Percentiles rank a stretch among this genome's conserved stretches.
These are phyloP conservation scores for Camptophora hylomeconis DNA, from an alignment of 2,329 filamentous ascomycete genomes.

Conservation along the genomic window DNA sequence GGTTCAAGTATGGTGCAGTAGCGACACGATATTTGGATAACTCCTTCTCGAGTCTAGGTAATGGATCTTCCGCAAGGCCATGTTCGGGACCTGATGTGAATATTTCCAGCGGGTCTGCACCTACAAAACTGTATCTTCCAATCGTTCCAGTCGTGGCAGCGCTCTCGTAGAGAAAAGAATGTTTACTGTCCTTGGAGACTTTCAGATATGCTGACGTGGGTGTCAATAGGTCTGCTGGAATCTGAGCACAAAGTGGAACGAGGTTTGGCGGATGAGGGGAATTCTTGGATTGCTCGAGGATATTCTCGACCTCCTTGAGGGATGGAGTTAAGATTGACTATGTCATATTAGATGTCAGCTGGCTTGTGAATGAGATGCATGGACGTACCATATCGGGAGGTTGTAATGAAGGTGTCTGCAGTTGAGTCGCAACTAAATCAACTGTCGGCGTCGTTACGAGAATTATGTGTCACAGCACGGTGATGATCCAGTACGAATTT, in stretches of 20 bases:
- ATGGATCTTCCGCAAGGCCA: conserved; percentile 70
- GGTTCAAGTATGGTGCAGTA: conserved; percentile 63
- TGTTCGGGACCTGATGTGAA: conserved; percentile 79
- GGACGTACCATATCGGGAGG: too few relatives aligned
- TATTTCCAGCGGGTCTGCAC: conserved; percentile 64
- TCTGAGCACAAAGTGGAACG: conserved; percentile 69
- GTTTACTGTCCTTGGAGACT: conserved; percentile 40
- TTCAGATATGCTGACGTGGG: conserved; percentile 94
- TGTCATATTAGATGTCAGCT: conserved; percentile 7
- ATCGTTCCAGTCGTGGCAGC: conserved; percentile 84
- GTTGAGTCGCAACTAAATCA: too few relatives aligned
- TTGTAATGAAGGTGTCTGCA: too few relatives aligned
- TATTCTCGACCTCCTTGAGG: conserved; percentile 44
- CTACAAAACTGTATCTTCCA: conserved; percentile 90
- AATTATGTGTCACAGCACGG: too few relatives aligned
- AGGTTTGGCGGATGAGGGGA: conserved; percentile 56
- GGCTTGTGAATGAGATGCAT: too few relatives aligned
- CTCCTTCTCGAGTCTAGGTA: conserved; percentile 70
- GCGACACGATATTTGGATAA: conserved; percentile 67
- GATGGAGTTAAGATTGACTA: conserved; percentile 45
- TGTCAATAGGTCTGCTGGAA: conserved; percentile 84
- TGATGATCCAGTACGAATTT: too few relatives aligned
- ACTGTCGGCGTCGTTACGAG: too few relatives aligned
- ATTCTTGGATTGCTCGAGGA: conserved; percentile 39
- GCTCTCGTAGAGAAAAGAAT: conserved; percentile 92